Conservation (phyloP, 2,329 filamentous ascomycete genomes). For the Beauveria sp. region DNA sequence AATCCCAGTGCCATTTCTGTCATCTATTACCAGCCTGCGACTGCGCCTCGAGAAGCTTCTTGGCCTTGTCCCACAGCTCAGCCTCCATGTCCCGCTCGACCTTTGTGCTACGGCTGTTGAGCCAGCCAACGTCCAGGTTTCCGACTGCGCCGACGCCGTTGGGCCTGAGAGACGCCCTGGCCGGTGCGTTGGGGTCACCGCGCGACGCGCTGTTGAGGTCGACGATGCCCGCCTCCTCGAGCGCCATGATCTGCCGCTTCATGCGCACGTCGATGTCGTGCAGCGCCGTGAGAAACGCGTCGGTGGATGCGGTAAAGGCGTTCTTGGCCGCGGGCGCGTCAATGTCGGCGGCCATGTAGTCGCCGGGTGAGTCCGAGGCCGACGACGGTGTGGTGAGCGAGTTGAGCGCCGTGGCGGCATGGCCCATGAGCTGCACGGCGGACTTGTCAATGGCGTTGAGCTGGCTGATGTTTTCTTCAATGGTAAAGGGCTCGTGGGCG, state of each 20-base stretch:
- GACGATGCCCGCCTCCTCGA: conserved; percentile 76
- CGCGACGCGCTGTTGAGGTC: conserved; percentile 32
- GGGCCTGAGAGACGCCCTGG: conserved; percentile 41
- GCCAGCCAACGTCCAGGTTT: conserved; percentile 72
- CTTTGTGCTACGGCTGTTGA: conserved; percentile 78
- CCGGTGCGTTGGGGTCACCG: conserved; percentile 25
- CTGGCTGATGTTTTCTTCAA: conserved; percentile 72
- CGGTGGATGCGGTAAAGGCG: conserved; percentile 51
- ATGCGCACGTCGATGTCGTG: conserved; percentile 68
- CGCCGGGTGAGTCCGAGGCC: conserved; percentile 10
- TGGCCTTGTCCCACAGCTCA: conserved; percentile 58
- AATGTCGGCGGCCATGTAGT: conserved; percentile 19
- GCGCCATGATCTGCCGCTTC: conserved; percentile 57
- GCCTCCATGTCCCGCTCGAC: conserved; percentile 78
- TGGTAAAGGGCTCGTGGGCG: conserved; percentile 51
- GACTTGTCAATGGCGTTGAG: conserved; percentile 70
- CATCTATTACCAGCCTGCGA: background rate
- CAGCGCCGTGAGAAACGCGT: conserved; percentile 63
- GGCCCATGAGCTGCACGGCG: conserved; percentile 30
- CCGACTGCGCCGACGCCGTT: conserved; percentile 49
- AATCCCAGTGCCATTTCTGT: too few relatives aligned
- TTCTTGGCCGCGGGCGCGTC: conserved; percentile 44
- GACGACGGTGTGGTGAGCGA: conserved; percentile 31
- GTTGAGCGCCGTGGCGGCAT: conserved; percentile 40
- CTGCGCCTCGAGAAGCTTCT: conserved; percentile 27